Evolutionary conservation across 1,284 basidiomycete genomes (phyloP).

Genomic region (Ustilago tritici): DNA sequence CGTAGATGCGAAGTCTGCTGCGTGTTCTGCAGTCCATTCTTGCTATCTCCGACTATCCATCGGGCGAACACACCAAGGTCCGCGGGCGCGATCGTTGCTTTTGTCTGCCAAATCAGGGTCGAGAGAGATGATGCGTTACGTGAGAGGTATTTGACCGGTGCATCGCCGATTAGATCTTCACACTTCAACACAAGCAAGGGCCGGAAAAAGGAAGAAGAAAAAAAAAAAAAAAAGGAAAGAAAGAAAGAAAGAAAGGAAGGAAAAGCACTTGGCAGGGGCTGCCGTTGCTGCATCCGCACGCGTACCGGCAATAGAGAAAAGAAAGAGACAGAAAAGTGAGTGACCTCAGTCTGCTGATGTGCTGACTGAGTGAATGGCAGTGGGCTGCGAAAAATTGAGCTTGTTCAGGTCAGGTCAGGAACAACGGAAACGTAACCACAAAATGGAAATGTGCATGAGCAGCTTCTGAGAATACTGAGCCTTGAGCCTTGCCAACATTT

Average conservation of each 20-base stretch:
- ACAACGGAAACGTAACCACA: conserved; percentile 3
- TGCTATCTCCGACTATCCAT: conserved; percentile 21
- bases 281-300: not conserved
- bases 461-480: conserved; percentile 3
- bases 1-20: not conserved
- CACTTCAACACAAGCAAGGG: not conserved
- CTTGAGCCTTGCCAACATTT: not conserved
- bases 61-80: not conserved
- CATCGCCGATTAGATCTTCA: conserved; percentile 21
- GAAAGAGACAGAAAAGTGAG: not conserved
- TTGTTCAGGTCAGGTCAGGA: not conserved
- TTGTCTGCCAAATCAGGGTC: not conserved
- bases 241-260: not conserved
- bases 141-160: conserved; percentile 10
- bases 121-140: not conserved
- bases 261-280: not conserved
- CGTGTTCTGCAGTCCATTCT: not conserved
- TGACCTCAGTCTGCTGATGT: conserved; percentile 1
- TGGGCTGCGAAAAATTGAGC: not conserved
- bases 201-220: not conserved
- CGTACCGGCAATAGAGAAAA: not conserved
- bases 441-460: not conserved
- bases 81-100: not conserved
- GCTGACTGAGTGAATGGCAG: not conserved
- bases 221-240: conserved; percentile 2